Evolutionary conservation across 1,139 yeast species (phyloP), one percentile per base, ranked within the genome.

Genomic region (Zygosaccharomyces sapae): DNA sequence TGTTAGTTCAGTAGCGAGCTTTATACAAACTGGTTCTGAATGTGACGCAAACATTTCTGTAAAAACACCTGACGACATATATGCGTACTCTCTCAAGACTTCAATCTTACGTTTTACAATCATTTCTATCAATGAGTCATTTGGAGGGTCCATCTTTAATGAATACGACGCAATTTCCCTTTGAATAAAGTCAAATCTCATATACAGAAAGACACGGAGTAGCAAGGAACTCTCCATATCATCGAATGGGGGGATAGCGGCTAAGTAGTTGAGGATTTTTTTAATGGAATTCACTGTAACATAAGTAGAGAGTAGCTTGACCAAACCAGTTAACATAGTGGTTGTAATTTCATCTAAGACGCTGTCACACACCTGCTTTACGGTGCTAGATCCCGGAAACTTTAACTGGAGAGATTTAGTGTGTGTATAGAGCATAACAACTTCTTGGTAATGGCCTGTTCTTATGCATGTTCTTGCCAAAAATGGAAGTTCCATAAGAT

Each of bases 381-480:
- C 76, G 1, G 86, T 66, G 1, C 68, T 65, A 7, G 86, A 70
- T 34, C 77, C 77, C 2, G 88, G 87, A 64, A 83, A 90, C 48
- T 95, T 72, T 20, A 82, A 77, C 1, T 75, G 71, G 34, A 90
- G 70, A 43, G 95, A 74, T 51, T 81, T 77, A 0, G 86, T 79
- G 59, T 86, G 80, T 38, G 83, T 76, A 13, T 62, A 64, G 4
- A 65, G 49, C 60, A 65, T 54, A 20, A 90, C 75, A 5, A 96
- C 89, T 59, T 89, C 96, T 36, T 89, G 86, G 62, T 89, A 92
- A 62, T 86, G 86, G 0, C 96, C 96, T 46, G 86, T 85, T 45
- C 80, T 73, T 5, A 89, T 87, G 66, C 97, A 87, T n/a, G 90
- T 80, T 46, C 81, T 76, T 36, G 94, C 82, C 45, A 90, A 67